These are phyloP conservation scores for Geotrichum klebahnii DNA, from an alignment of 1,139 yeast species.

Conservation along the genomic window DNA sequence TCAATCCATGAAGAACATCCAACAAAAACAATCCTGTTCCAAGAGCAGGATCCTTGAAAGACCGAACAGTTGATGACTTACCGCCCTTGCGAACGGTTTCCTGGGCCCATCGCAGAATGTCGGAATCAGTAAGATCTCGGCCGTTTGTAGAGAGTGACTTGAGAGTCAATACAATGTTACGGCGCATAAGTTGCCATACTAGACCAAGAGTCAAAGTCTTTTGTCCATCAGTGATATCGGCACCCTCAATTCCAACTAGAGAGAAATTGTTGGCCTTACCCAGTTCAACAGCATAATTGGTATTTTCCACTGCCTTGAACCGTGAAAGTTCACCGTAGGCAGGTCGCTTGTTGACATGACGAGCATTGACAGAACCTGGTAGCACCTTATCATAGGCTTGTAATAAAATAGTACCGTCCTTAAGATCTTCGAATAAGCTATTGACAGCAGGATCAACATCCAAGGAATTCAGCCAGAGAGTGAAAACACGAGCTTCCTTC, in stretches of 20 bases:
- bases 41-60: conserved; percentile 77
- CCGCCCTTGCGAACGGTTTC: conserved; percentile 82
- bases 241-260: conserved; percentile 95
- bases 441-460: conserved; percentile 95
- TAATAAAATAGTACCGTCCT: conserved; percentile 82
- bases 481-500: conserved; percentile 97
- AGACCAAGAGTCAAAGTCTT: conserved; percentile 86
- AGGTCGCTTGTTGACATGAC: conserved; percentile 80
- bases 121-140: conserved; percentile 70
- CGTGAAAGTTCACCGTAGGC: conserved; percentile 73
- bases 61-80: conserved; percentile 60
- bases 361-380: conserved; percentile 83
- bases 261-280: conserved; percentile 92
- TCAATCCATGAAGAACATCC: conserved; percentile 86
- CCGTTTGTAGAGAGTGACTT: conserved; percentile 69
- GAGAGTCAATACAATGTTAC: conserved; percentile 83
- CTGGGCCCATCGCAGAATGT: conserved; percentile 92
- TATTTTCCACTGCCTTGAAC: conserved; percentile 92
- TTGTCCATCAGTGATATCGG: conserved; percentile 93
- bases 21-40: conserved; percentile 75
- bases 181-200: conserved; percentile 98
- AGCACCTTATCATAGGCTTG: conserved; percentile 95
- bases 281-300: conserved; percentile 91
- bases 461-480: conserved; percentile 92
- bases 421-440: conserved; percentile 86